Conservation (phyloP, 2,329 filamentous ascomycete genomes). For the Sporothrix sp. region DNA sequence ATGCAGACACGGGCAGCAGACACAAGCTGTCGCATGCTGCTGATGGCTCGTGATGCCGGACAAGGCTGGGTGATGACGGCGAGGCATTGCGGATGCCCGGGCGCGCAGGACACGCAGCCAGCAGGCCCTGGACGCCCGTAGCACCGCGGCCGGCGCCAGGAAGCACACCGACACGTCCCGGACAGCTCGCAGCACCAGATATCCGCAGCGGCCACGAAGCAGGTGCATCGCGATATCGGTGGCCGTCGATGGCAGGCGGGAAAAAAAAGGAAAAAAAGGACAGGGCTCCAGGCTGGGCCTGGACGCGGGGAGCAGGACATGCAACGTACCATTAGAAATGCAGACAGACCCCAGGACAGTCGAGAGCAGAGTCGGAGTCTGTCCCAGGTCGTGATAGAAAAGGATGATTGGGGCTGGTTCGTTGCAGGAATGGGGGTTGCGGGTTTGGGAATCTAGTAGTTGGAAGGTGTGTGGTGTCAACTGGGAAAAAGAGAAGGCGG, state of each 20-base stretch:
- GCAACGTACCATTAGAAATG: conserved; percentile 2
- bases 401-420: conserved; percentile 3
- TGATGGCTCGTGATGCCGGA: conserved; percentile 13
- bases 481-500: conserved; percentile 11
- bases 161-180: background rate
- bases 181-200: background rate
- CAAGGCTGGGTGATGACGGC: conserved; percentile 18
- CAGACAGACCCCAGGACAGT: background rate
- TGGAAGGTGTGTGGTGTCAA: conserved; percentile 14
- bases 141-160: background rate
- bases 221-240: conserved; percentile 12
- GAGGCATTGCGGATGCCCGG: conserved; percentile 14
- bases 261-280: background rate
- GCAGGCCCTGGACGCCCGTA: conserved; percentile 4
- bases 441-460: conserved; percentile 13
- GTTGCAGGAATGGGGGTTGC: conserved; percentile 9
- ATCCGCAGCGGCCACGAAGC: conserved; percentile 11
- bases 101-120: background rate
- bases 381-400: conserved; percentile 1
- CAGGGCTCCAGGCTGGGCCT: background rate
- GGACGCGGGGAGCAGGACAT: background rate
- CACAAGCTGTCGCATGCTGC: conserved; percentile 15
- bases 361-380: background rate
- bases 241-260: conserved; percentile 13
- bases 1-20: background rate